Evolutionary conservation across 495 filamentous ascomycete species (phyloP).

Genomic region (Sordaria brevicollis): DNA sequence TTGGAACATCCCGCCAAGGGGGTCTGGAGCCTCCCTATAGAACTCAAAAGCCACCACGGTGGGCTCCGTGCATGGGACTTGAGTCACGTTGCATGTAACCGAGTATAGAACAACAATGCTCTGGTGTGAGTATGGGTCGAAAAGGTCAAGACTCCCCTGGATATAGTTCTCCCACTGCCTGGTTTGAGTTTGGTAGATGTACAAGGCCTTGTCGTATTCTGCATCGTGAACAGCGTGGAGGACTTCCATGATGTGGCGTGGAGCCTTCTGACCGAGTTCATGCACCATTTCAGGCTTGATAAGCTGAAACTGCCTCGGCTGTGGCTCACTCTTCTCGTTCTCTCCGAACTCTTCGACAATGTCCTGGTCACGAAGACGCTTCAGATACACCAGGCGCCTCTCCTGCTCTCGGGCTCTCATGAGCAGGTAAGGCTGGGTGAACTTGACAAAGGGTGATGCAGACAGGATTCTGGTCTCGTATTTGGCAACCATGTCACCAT

Average conservation of each 20-base stretch:
- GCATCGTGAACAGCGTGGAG: conserved; percentile 89
- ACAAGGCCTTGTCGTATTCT: conserved; percentile 89
- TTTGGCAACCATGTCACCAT: conserved; percentile 87
- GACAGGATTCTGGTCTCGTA: conserved; percentile 90
- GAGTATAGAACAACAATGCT: conserved; percentile 93
- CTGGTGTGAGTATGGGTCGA: conserved; percentile 89
- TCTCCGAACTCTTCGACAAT: conserved; percentile 41
- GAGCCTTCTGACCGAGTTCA: conserved; percentile 60
- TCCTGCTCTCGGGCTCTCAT: conserved; percentile 89
- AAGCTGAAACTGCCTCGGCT: conserved; percentile 59
- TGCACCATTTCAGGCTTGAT: conserved; percentile 94
- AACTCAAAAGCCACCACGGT: conserved; percentile 78
- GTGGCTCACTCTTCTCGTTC: conserved; percentile 49
- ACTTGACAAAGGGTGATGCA: conserved; percentile 91
- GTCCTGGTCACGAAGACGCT: conserved; percentile 71
- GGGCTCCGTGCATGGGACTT: conserved; percentile 85
- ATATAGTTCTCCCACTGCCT: conserved; percentile 92
- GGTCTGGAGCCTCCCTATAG: conserved; percentile 77
- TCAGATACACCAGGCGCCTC: conserved; percentile 66
- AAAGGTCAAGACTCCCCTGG: conserved; percentile 70
- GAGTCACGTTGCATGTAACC: conserved; percentile 79
- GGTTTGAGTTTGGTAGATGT: conserved; percentile 90
- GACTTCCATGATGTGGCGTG: conserved; percentile 82
- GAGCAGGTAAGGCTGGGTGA: conserved; percentile 84
- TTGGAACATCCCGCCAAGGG: conserved; percentile 51